Evolutionary conservation across 495 filamentous ascomycete genomes (phyloP).

Genomic region (Hypoxylon subgilvum): DNA sequence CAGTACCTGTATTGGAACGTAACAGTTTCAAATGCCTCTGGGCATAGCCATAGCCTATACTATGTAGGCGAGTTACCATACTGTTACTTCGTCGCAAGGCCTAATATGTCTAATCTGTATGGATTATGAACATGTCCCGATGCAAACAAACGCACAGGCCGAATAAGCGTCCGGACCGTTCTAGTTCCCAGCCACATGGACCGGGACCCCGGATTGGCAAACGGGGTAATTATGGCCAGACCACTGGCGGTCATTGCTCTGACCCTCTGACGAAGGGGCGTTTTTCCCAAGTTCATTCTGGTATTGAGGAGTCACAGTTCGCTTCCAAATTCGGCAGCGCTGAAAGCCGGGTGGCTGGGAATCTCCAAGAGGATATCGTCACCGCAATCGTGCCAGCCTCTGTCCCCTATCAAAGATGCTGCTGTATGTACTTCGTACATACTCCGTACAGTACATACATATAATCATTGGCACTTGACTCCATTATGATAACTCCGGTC

Average conservation of each 20-base stretch:
- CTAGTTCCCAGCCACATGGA: slow-evolving; percentile 33
- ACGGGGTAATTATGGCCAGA: slow-evolving; percentile 35
- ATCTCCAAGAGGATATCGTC: not conserved
- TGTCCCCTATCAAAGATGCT: not conserved
- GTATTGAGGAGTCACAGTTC: slow-evolving; percentile 1
- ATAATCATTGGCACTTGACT: no score
- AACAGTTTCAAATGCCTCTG: no score
- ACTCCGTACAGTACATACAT: no score
- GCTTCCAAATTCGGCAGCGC: slow-evolving; percentile 16
- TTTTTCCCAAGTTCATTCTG: slow-evolving; percentile 10
- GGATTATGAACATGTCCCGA: not conserved
- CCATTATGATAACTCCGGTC: not conserved
- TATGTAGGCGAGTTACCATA: no score
- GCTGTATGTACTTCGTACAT: no score
- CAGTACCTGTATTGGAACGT: no score
- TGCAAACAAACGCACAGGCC: slow-evolving; percentile 36
- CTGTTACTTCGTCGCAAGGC: not conserved
- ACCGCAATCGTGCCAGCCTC: slow-evolving; percentile 7
- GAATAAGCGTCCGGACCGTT: slow-evolving; percentile 26
- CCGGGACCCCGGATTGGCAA: slow-evolving; percentile 37
- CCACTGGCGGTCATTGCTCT: slow-evolving; percentile 5
- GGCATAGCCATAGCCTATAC: not conserved
- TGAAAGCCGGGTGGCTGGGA: slow-evolving; percentile 3
- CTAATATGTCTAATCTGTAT: no score
- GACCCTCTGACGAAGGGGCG: slow-evolving; percentile 21